Evolutionary conservation across 2,329 filamentous ascomycete genomes (phyloP), one percentile per base, ranked within the genome.

Genomic region (Paraconiothyrium sp.): DNA sequence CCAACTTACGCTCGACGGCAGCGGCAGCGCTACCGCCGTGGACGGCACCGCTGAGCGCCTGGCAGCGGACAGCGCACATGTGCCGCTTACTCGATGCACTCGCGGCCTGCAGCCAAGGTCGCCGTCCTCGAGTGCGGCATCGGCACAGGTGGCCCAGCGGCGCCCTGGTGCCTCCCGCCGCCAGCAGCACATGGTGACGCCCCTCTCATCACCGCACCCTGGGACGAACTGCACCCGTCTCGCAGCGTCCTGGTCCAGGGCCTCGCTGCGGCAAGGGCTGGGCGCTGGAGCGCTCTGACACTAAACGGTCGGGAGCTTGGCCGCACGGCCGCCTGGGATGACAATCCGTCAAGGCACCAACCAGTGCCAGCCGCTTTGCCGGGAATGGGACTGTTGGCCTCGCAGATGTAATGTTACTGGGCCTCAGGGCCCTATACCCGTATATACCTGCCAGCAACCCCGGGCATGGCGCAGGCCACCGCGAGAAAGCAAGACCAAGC

Each of bases 301-400:
- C 72, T 76, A 78, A 78, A 77, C 74, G 73, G 74, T 73, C 75
- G 71, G 68, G 69, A 74, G 69, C 74, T 72, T 76, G 74, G 72
- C 68, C 66, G 68, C 64, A 67, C 67, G 63, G 68, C 62, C 64
- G 59, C 56, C 74, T 66, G 69, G 76, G 75, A 67, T 71, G 41
- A 16, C 54, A 63, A 78, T 78, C 76, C 77, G 75, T 72, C 74
- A 69, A 75, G 72, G 76, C 76, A 76, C 73, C 70, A 70, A 73
- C 73, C 73, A 74, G 64, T 73, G 64, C 68, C 71, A 74, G 74
- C 74, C 74, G 72, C 71, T 73, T 63, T 76, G 61, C 73, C 72
- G 75, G 75, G 68, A 73, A 75, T 72, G 70, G 65, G 67, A 67
- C 67, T 72, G 69, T 71, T 74, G 72, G 72, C 71, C 35, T 60